Base-by-base conservation (phyloP, 2,329 filamentous ascomycete species). In the Diaporthe caulivora region DNA sequence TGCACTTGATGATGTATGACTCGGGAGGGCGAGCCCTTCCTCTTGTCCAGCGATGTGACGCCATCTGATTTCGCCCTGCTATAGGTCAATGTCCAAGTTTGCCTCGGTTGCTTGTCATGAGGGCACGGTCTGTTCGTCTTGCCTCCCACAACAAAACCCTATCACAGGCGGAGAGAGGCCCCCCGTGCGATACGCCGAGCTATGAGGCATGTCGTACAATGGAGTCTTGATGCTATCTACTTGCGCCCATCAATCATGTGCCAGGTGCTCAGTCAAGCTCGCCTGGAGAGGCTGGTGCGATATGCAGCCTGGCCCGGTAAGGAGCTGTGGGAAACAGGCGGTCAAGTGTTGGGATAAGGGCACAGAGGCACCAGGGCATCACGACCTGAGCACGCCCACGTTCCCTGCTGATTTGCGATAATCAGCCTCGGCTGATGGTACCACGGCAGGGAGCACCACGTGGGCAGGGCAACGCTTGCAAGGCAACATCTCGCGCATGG, bases 1-100 rank as follows among this genome's bases (percentile, higher is more conserved):
- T 69, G 55, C 64, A 68, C 69, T 72, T 60, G 55, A 74, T 29
- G 49, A 17, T 44, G 26, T n/a, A 51, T 51, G 47, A 69, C 31
- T 69, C 62, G 31, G 60, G 54, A 60, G 44, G 2, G 29, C 55
- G 24, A 34, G 26, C 18, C 18, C 51, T 9, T 37, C 29, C 37
- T 49, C n/a, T 29, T 44, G 8, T 29, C 47, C 8, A 11, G 57
- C 31, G 18, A 64, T 53, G 64, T 57, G 51, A 70, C 42, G 42
- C 57, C 53, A 49, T 55, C n/a, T 51, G 62, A 67, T 40, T 40
- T 18, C 42, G 47, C 37, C 57, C 29, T 68, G 55, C 67, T 37
- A 42, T 53, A 31, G 34, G 49, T 49, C 51, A 69, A 62, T 37
- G 47, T 58, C 47, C 70, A 51, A 37, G 40, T 49, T 55, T 57